These are phyloP conservation scores for Phytophthora hibernalis DNA, from an alignment of 352 stramenopile genomes.

Conservation along the genomic window DNA sequence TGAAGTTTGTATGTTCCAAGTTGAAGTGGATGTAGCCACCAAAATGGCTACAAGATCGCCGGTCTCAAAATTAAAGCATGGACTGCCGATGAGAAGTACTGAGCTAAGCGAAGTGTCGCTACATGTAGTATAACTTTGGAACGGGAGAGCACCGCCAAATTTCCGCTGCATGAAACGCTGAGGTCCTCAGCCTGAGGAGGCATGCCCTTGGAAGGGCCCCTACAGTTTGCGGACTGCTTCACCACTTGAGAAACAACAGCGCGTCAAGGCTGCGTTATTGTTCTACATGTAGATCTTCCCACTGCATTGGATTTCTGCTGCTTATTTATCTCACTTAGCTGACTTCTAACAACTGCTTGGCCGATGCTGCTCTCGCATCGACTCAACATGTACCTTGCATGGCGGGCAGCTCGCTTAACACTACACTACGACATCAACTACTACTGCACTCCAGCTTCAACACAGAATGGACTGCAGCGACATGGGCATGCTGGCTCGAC, in stretches of 20 bases:
- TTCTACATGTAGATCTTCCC: slow-evolving; percentile 34
- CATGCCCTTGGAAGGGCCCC: too few species aligned
- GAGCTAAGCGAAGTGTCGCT: too few species aligned
- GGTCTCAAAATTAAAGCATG: neutral
- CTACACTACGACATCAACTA: slow-evolving; percentile 33
- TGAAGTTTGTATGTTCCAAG: slow-evolving; percentile 29
- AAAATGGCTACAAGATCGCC: neutral
- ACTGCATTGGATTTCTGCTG: slow-evolving; percentile 14
- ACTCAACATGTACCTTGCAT: neutral
- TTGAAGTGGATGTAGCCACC: slow-evolving; percentile 32
- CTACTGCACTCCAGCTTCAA: slow-evolving; percentile 34
- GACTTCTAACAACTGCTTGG: slow-evolving; percentile 5
- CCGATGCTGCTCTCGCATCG: neutral
- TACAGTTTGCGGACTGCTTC: too few species aligned
- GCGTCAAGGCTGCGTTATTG: slow-evolving; percentile 18
- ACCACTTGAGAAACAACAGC: too few species aligned
- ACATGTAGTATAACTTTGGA: too few species aligned
- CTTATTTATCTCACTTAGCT: slow-evolving; percentile 11
- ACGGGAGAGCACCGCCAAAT: neutral
- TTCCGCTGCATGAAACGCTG: slow-evolving; percentile 13
- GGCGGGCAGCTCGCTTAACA: neutral
- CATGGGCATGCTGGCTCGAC: slow-evolving; percentile 54
- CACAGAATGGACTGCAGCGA: slow-evolving; percentile 81
- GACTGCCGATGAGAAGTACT: too few species aligned
- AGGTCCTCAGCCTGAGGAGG: too few species aligned